phyloP scores from a whole-genome alignment of 75 land plant genomes.

The Sequoia sempervirens region DNA sequence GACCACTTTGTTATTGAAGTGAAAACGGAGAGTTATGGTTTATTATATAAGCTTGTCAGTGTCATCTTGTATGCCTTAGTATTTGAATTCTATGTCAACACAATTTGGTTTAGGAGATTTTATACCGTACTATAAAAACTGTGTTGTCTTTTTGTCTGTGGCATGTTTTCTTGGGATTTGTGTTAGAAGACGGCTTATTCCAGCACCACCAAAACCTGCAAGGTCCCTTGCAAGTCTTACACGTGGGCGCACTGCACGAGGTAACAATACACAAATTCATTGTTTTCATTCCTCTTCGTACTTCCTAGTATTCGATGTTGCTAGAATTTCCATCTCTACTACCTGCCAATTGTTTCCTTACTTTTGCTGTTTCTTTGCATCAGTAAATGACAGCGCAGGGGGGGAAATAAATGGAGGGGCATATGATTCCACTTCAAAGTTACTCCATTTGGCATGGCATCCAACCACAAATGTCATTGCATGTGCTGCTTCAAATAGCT shows the following conservation, averaged over 20 bases:
- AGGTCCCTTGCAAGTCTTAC: slow-evolving; percentile 33
- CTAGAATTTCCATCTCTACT: not conserved
- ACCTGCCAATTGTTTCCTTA: not conserved
- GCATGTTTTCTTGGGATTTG: not conserved
- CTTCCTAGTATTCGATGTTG: not conserved
- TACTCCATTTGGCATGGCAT: slow-evolving; percentile 65
- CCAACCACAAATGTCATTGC: slow-evolving; percentile 73
- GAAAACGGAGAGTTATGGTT: not conserved
- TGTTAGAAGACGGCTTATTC: slow-evolving; percentile 28
- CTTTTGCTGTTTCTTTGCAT: not conserved
- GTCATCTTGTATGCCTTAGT: not conserved
- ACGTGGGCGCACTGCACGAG: slow-evolving; percentile 22
- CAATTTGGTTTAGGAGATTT: not conserved
- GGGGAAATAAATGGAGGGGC: slow-evolving; percentile 8
- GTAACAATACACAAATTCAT: not conserved
- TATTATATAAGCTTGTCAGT: not conserved
- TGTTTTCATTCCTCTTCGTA: not conserved
- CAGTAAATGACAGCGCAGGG: slow-evolving; percentile 29
- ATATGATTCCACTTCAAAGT: slow-evolving; percentile 28
- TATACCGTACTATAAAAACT: not conserved
- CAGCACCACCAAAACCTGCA: slow-evolving; percentile 27
- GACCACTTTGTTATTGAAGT: not conserved
- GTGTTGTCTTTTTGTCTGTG: not conserved
- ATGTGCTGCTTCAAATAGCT: slow-evolving; percentile 74
- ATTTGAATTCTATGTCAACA: not conserved